These are phyloP conservation scores for Calonectria ilicicola DNA, from an alignment of 2,329 filamentous ascomycete genomes.

Conservation along the genomic window DNA sequence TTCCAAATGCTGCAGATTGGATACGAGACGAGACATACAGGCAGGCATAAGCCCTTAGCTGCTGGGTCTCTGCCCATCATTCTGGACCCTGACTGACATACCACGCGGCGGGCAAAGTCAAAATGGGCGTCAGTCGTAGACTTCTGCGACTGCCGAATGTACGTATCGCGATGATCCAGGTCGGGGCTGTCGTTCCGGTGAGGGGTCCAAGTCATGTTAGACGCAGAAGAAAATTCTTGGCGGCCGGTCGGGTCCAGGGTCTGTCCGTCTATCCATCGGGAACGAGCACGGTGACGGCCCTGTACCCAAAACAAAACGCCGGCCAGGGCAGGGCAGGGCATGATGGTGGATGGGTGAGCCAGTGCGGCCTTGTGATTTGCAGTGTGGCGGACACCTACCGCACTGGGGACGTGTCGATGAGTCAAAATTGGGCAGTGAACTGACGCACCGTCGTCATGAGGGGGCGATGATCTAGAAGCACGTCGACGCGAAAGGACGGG, in stretches of 20 bases:
- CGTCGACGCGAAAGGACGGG: not conserved
- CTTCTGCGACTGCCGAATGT: not conserved
- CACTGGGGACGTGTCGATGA: not conserved
- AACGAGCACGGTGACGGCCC: not conserved
- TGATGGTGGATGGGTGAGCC: conserved; percentile 3
- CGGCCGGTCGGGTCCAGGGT: not conserved
- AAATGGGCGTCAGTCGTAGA: not conserved
- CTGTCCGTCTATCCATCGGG: not conserved
- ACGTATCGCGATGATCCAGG: not conserved
- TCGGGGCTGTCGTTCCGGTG: not conserved
- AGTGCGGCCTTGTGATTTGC: conserved; percentile 5
- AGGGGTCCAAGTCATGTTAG: not conserved
- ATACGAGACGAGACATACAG: not conserved
- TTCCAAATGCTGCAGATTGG: not conserved
- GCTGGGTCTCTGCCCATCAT: not conserved
- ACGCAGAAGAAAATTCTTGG: not conserved
- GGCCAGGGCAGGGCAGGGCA: too few relatives aligned
- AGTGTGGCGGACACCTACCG: not conserved
- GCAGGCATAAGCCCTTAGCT: not conserved
- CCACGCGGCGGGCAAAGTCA: not conserved
- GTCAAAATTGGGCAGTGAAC: conserved; percentile 10
- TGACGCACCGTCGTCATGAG: conserved; percentile 7
- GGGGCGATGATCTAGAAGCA: conserved; percentile 13
- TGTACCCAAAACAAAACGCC: conserved; percentile 10
- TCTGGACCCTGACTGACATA: not conserved